These are phyloP conservation scores for Gonium pectorale DNA, from an alignment of 139 green algal genomes.

Conservation along the genomic window DNA sequence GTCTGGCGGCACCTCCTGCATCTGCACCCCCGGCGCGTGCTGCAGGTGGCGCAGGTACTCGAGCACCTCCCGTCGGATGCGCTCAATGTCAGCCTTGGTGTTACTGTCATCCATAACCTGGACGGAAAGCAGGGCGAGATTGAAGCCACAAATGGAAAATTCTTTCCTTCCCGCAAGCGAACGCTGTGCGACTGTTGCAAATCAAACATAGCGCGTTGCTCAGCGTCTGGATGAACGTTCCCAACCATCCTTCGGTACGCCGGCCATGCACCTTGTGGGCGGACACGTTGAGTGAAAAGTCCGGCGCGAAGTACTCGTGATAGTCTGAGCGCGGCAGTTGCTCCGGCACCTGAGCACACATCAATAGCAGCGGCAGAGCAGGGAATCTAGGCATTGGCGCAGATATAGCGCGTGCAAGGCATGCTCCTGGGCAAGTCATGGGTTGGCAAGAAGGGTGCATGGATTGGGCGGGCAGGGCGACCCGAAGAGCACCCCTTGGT, in stretches of 20 bases:
- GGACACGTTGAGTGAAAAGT: constrained; percentile 81
- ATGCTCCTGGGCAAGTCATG: too few species aligned
- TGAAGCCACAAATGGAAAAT: too few species aligned
- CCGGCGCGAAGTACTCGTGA: constrained; percentile 90
- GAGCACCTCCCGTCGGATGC: constrained; percentile 74
- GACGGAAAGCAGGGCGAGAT: too few species aligned
- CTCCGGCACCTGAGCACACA: constrained; percentile 73
- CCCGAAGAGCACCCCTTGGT: too few species aligned
- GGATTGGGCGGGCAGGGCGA: too few species aligned
- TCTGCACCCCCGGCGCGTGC: constrained; percentile 77
- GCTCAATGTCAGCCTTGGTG: constrained; percentile 76
- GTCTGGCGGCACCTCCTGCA: constrained; percentile 72
- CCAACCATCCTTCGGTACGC: neutral
- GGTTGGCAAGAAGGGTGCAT: too few species aligned
- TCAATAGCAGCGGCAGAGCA: too few species aligned
- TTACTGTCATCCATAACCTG: constrained; percentile 81
- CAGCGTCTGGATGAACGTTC: neutral
- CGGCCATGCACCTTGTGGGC: constrained; percentile 48
- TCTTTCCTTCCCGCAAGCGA: too few species aligned
- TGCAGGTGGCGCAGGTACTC: constrained; percentile 79
- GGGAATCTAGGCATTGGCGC: too few species aligned
- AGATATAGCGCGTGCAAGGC: too few species aligned
- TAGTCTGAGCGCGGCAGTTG: constrained; percentile 90
- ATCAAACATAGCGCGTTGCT: too few species aligned
- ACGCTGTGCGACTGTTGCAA: too few species aligned